Evolutionary conservation across 129 eudicot genomes (phyloP), one percentile per base, ranked within the genome.

Genomic region (Apium graveolens): DNA sequence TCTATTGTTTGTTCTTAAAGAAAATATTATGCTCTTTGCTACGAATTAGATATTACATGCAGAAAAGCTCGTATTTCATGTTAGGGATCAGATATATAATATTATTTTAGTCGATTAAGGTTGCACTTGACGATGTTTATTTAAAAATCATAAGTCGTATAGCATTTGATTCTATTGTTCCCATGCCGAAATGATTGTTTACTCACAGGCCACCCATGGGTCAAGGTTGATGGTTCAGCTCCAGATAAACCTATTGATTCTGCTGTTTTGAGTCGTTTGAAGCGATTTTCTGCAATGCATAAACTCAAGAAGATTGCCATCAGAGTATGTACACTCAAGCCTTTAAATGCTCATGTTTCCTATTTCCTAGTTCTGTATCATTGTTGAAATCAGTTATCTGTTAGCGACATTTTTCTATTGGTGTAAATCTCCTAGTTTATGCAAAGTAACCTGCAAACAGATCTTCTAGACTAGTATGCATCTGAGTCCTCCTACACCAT

Each of bases 261-360:
- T 74, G 93, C 91, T 44, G 86, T 93, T 45, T 82, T 90, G 41
- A 83, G 74, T 71, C 89, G 92, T 11, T 81, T 93, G 80, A 88
- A 83, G 45, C 92, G 88, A 78, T 93, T 93, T 80, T 90, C 93
- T 68, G 90, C 96, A 73, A 92, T 88, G 96, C 83, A 88, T 74
- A 92, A 92, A 81, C 85, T 93, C 63, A 90, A 90, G 89, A 92
- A 90, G 85, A 91, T 93, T 89, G 91, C 94, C 73, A 81, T 92
- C 29, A 87, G 93, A 84, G 98, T 93, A 87, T 74, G 84, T 81
- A 44, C 18, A 29, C 24, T 24, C 4, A 46, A 41, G 17, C 35
- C 35, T 26, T 44, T 20, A 13, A 73, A 27, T n/a, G 0, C 34
- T 73, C 26, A 27, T 10, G 1, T 24, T 24, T 41, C 32, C 34